A percentile compares a stretch with the other conserved stretches of the same genome.
phyloP scores from a whole-genome alignment of 1,284 basidiomycete species.

The Cutaneotrichosporon cutaneum region DNA sequence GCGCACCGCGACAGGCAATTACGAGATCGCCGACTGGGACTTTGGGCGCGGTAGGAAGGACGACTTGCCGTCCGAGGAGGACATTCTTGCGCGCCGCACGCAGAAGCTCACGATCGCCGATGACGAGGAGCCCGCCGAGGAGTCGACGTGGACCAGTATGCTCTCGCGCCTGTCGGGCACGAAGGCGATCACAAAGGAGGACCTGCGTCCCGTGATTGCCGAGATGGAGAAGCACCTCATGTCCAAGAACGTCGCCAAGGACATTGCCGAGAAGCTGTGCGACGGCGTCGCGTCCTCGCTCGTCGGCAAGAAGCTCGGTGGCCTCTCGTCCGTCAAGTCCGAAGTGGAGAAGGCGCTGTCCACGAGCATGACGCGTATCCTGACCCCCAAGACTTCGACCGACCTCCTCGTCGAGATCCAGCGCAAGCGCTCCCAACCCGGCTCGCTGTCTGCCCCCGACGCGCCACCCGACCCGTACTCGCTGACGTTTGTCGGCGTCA shows the following conservation, averaged over 20 bases:
- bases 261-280: constrained; percentile 91
- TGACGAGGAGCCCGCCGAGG: constrained; percentile 20
- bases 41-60: constrained; percentile 53
- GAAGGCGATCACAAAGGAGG: constrained; percentile 76
- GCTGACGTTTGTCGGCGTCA: constrained; percentile 98
- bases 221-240: constrained; percentile 97
- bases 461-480: constrained; percentile 73
- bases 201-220: constrained; percentile 82
- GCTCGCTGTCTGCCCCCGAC: constrained; percentile 62
- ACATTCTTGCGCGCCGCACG: constrained; percentile 42
- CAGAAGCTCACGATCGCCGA: constrained; percentile 51
- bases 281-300: constrained; percentile 86
- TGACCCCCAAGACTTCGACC: constrained; percentile 95
- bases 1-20: constrained; percentile 76
- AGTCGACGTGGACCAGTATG: constrained; percentile 57
- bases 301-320: constrained; percentile 83
- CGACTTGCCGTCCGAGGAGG: constrained; percentile 53
- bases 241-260: constrained; percentile 97
- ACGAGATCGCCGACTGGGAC: constrained; percentile 95
- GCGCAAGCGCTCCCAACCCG: constrained; percentile 59
- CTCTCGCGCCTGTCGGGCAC: constrained; percentile 78
- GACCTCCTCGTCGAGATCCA: constrained; percentile 77
- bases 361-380: constrained; percentile 82
- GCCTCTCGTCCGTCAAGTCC: constrained; percentile 79
- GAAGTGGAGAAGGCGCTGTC: constrained; percentile 83